Conservation (phyloP, 768 basidiomycete species). For the Hygrocybe punicea region DNA sequence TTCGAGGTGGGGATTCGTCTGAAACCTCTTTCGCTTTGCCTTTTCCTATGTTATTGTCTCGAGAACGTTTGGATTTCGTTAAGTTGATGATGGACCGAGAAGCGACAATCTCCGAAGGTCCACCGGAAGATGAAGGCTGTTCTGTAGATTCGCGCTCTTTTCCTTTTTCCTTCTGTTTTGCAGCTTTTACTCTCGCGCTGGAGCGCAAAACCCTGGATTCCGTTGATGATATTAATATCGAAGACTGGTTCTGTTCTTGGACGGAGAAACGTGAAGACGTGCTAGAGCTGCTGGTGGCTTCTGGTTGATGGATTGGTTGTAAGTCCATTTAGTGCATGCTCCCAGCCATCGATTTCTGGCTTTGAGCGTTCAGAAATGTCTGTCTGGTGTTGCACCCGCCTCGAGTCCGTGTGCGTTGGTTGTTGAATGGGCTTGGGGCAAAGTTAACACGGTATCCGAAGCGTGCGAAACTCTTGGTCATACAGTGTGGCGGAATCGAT, state of each 20-base stretch:
- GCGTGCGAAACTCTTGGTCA: not conserved
- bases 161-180: constrained; percentile 64
- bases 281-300: constrained; percentile 69
- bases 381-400: not conserved
- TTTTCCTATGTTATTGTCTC: constrained; percentile 51
- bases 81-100: constrained; percentile 42
- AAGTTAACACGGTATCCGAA: not conserved
- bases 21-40: constrained; percentile 60
- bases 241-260: constrained; percentile 37
- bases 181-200: constrained; percentile 73
- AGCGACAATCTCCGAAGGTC: constrained; percentile 19
- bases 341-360: constrained; percentile 77
- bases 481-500: not conserved
- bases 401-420: constrained; percentile 7
- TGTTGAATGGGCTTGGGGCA: constrained; percentile 12
- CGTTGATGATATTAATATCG: constrained; percentile 40
- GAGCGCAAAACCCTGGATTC: constrained; percentile 64
- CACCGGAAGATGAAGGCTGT: constrained; percentile 34
- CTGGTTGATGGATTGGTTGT: constrained; percentile 66
- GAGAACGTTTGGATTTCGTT: constrained; percentile 49
- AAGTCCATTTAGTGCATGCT: constrained; percentile 89
- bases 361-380: constrained; percentile 31
- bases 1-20: constrained; percentile 49
- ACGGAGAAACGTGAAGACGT: constrained; percentile 42
- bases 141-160: constrained; percentile 49